Evolutionary conservation across 1,139 yeast species (phyloP).

Genomic region (Kazachstania sp.): DNA sequence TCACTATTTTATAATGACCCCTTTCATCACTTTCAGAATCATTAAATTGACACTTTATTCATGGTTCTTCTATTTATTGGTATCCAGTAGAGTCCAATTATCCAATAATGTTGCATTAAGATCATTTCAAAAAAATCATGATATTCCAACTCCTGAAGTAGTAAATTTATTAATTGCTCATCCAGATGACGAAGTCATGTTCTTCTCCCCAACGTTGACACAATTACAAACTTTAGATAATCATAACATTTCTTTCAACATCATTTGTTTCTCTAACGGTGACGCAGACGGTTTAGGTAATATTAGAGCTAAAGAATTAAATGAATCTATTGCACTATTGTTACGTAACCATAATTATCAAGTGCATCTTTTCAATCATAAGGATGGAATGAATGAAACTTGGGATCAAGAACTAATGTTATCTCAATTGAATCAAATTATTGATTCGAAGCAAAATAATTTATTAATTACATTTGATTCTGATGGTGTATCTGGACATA

Average conservation of each 20-base stretch:
- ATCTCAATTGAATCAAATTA: constrained; percentile 30
- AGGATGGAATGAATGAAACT: constrained; percentile 61
- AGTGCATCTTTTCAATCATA: constrained; percentile 34
- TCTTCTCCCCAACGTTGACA: constrained; percentile 66
- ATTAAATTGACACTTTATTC: constrained; percentile 1
- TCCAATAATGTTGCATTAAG: background rate
- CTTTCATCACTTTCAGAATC: constrained; percentile 3
- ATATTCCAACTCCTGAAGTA: background rate
- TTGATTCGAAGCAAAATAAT: constrained; percentile 25
- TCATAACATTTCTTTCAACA: constrained; percentile 32
- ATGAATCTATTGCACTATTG: constrained; percentile 47
- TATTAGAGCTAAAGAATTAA: constrained; percentile 51
- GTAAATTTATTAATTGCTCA: constrained; percentile 62
- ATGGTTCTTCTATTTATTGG: constrained; percentile 3
- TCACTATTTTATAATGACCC: background rate
- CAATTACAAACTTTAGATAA: constrained; percentile 17
- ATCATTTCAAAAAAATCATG: background rate
- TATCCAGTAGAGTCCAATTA: background rate
- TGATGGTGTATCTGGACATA: constrained; percentile 74
- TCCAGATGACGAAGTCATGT: constrained; percentile 99
- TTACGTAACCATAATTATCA: constrained; percentile 51
- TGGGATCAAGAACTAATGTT: constrained; percentile 45
- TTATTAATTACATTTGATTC: constrained; percentile 73
- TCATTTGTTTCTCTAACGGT: constrained; percentile 74
- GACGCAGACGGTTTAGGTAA: constrained; percentile 67